These are phyloP conservation scores for Syzygium grande DNA, from an alignment of 345 rosid genomes.

Conservation along the genomic window DNA sequence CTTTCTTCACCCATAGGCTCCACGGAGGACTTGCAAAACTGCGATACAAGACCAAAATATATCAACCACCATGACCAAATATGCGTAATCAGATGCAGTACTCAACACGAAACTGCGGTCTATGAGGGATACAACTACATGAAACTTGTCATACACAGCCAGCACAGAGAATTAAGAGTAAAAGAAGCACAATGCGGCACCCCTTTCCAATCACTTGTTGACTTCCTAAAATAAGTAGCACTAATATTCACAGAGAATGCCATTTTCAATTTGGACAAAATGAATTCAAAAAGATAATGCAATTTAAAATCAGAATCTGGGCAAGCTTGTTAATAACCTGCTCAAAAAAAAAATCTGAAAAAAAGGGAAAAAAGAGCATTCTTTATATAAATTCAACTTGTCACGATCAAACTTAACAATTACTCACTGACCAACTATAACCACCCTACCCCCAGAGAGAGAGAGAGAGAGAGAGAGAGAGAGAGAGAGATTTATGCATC, in stretches of 20 bases:
- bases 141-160: not conserved
- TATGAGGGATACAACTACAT: not conserved
- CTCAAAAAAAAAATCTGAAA: not conserved
- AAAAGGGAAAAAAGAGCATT: not conserved
- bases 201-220: not conserved
- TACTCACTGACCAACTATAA: not conserved
- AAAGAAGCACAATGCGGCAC: not conserved
- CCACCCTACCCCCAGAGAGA: not conserved
- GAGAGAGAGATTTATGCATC: not conserved
- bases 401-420: not conserved
- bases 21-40: slow-evolving; percentile 98
- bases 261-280: not conserved
- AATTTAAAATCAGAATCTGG: not conserved
- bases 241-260: not conserved
- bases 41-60: slow-evolving; percentile 10
- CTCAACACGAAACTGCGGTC: not conserved
- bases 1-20: slow-evolving; percentile 99
- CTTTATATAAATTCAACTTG: not conserved
- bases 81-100: not conserved
- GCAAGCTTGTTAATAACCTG: not conserved
- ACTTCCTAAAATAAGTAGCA: not conserved
- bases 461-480: not conserved
- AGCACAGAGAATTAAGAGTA: not conserved
- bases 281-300: not conserved
- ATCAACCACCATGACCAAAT: not conserved